Conservation (phyloP, 139 green algal species). For the Astrephomene gubernaculifera region DNA sequence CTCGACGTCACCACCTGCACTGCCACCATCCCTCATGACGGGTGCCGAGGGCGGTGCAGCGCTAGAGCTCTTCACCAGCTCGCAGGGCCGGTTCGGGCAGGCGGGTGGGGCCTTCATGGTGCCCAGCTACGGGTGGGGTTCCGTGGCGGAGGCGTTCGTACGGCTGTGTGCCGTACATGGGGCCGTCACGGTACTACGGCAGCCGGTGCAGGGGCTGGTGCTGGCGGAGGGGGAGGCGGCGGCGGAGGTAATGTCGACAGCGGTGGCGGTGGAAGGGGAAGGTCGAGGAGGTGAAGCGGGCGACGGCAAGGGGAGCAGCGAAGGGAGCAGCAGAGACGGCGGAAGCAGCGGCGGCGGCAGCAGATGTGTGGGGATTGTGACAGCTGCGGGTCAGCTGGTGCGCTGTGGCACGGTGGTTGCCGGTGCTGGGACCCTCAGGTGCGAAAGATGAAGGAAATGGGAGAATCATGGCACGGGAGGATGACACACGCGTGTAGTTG, state of each 20-base stretch:
- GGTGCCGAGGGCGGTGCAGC: background rate
- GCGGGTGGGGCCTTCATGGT: conserved; percentile 74
- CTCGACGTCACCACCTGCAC: background rate
- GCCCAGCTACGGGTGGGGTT: conserved; percentile 75
- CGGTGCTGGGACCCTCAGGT: background rate
- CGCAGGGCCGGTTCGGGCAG: conserved; percentile 56
- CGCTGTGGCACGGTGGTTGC: background rate
- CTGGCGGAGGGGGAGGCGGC: conserved; percentile 6
- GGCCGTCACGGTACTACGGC: conserved; percentile 66
- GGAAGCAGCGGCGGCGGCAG: background rate
- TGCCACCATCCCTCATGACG: background rate
- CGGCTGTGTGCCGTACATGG: conserved; percentile 61
- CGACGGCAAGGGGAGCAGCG: background rate
- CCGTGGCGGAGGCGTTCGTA: conserved; percentile 72
- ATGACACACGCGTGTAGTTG: no score
- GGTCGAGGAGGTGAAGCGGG: background rate
- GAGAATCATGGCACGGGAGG: no score
- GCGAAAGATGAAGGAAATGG: background rate
- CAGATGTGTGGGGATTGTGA: background rate
- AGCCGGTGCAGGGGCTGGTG: conserved; percentile 47
- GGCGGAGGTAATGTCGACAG: background rate
- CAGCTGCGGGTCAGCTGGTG: conserved; percentile 33
- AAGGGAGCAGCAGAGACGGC: background rate
- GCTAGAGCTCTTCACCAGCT: conserved; percentile 66
- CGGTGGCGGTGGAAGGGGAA: background rate